Conservation (phyloP, 306 rosid species). For the Astragalus glycyphyllos region DNA sequence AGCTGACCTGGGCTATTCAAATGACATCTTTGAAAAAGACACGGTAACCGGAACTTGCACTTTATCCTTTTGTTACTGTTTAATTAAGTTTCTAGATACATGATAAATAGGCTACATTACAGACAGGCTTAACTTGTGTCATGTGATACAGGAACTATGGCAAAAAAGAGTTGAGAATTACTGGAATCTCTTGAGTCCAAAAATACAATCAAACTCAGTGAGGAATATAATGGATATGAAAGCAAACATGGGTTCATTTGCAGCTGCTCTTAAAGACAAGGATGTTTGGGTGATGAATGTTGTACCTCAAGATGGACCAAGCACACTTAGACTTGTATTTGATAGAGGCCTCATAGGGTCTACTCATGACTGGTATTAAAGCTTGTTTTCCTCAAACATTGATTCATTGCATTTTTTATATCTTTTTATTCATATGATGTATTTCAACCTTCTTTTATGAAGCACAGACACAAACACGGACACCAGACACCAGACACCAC, state of each 20-base stretch:
- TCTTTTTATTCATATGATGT: neutral
- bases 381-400: constrained; percentile 7
- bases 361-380: constrained; percentile 70
- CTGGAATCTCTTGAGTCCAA: constrained; percentile 76
- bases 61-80: constrained; percentile 29
- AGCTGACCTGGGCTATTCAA: constrained; percentile 80
- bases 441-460: constrained; percentile 20
- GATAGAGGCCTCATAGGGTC: constrained; percentile 94
- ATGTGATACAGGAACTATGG: constrained; percentile 75
- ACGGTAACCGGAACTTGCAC: constrained; percentile 58
- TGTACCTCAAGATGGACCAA: constrained; percentile 82
- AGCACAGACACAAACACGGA: no score
- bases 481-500: no score
- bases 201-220: constrained; percentile 59
- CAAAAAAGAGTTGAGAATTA: constrained; percentile 79
- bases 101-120: neutral
- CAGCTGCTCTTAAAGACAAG: constrained; percentile 77
- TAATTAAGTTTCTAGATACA: neutral
- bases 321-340: constrained; percentile 78
- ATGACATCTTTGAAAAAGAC: constrained; percentile 83
- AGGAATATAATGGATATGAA: constrained; percentile 98
- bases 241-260: constrained; percentile 87
- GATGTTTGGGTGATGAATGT: constrained; percentile 98
- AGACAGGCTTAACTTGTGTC: constrained; percentile 14
- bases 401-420: neutral